Conservation (phyloP, 352 stramenopile species). For the Phytophthora citrophthora region DNA sequence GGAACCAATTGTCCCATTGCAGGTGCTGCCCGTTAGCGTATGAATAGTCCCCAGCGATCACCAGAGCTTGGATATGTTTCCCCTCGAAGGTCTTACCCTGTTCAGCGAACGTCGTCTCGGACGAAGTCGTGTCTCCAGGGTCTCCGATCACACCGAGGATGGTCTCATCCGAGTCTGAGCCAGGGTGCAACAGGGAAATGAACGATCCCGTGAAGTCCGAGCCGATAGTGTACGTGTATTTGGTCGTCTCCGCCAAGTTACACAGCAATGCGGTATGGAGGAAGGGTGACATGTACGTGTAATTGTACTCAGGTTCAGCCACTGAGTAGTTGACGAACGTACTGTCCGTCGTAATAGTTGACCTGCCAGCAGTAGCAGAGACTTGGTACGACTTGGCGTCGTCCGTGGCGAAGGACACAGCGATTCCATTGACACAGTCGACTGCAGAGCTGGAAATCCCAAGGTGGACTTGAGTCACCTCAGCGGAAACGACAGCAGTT, state of each 20-base stretch:
- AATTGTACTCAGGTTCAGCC: constrained; percentile 48
- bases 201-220: constrained; percentile 48
- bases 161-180: constrained; percentile 44
- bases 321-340: constrained; percentile 47
- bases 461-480: constrained; percentile 58
- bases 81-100: constrained; percentile 45
- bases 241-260: constrained; percentile 41
- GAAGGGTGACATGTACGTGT: constrained; percentile 55
- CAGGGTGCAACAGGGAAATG: constrained; percentile 34
- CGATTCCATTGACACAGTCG: constrained; percentile 44
- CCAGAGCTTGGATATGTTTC: constrained; percentile 46
- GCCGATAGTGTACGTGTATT: constrained; percentile 56
- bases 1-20: constrained; percentile 79
- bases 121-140: constrained; percentile 45
- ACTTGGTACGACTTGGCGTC: constrained; percentile 37
- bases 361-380: constrained; percentile 25
- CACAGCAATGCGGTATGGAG: constrained; percentile 61
- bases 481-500: constrained; percentile 27
- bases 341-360: constrained; percentile 29
- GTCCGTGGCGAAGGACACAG: constrained; percentile 48
- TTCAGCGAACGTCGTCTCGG: constrained; percentile 40
- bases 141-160: constrained; percentile 52
- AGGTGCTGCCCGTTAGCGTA: constrained; percentile 72
- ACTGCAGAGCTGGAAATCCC: constrained; percentile 37
- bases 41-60: constrained; percentile 67